Evolutionary conservation across 257 asterid genomes (phyloP).

Genomic region (Ehretia macrophylla): DNA sequence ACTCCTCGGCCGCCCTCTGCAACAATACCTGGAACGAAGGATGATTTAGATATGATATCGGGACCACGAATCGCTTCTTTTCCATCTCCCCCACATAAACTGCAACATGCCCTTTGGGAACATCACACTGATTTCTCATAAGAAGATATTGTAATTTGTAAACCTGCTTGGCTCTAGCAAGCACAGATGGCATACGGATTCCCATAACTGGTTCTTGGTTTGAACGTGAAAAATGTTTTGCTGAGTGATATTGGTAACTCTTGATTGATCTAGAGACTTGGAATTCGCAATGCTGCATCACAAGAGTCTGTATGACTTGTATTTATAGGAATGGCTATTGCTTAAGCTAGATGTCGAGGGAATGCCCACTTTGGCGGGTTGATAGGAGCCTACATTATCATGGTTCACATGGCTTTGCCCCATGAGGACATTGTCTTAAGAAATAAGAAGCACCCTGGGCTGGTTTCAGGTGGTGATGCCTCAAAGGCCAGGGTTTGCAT

Average conservation of each 20-base stretch:
- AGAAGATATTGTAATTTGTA: constrained; percentile 21
- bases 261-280: constrained; percentile 3
- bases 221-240: constrained; percentile 16
- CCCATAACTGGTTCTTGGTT: not conserved
- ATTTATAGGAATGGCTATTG: no score
- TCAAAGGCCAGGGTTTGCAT: no score
- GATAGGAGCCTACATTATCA: not conserved
- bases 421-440: no score
- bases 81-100: constrained; percentile 28
- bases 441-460: no score
- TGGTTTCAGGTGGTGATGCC: no score
- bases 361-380: not conserved
- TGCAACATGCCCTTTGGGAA: constrained; percentile 24
- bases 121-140: constrained; percentile 9
- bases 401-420: not conserved
- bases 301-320: not conserved
- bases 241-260: not conserved
- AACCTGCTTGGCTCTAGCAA: not conserved
- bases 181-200: not conserved
- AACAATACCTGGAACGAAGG: constrained; percentile 21
- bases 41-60: constrained; percentile 22
- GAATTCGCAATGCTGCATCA: not conserved
- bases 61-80: constrained; percentile 24
- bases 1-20: constrained; percentile 18
- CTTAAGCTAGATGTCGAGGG: not conserved